phyloP scores from a whole-genome alignment of 2,329 filamentous ascomycete species.

The Ophiostoma australiae region DNA sequence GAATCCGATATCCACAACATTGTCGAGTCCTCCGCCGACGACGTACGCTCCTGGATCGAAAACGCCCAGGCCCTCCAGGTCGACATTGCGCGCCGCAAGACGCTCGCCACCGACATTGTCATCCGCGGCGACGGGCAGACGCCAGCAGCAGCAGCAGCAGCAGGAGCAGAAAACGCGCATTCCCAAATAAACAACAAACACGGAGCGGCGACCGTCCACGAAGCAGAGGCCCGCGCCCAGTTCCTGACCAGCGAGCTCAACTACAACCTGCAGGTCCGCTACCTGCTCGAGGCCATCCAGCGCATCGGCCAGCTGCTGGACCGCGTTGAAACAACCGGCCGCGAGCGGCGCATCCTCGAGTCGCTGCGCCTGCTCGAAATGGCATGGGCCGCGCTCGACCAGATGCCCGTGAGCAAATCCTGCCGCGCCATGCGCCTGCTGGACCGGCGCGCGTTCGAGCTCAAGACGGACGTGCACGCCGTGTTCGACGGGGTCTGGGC shows the following conservation, averaged over 20 bases:
- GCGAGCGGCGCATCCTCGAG: conserved; percentile 53
- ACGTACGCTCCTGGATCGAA: conserved; percentile 79
- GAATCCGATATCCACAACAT: conserved; percentile 66
- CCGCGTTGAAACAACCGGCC: conserved; percentile 54
- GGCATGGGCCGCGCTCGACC: conserved; percentile 55
- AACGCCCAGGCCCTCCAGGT: conserved; percentile 80
- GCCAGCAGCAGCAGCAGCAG: conserved; percentile 35
- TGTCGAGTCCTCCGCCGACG: conserved; percentile 69
- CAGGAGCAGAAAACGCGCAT: no score
- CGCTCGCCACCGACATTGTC: conserved; percentile 75
- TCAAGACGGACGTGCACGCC: conserved; percentile 62
- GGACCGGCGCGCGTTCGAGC: conserved; percentile 57
- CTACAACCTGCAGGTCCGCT: conserved; percentile 54
- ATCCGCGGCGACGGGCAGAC: conserved; percentile 61
- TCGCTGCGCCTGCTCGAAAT: conserved; percentile 54
- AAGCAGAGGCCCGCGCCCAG: conserved; percentile 51
- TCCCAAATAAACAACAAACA: conserved; percentile 38
- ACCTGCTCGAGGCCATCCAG: conserved; percentile 48
- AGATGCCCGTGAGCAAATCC: conserved; percentile 56
- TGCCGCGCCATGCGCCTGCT: conserved; percentile 62
- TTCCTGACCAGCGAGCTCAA: conserved; percentile 55
- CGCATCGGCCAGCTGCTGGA: conserved; percentile 57
- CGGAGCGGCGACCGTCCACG: conserved; percentile 29
- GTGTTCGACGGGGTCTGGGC: conserved; percentile 68
- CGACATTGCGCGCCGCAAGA: conserved; percentile 76